Evolutionary conservation across 2,329 filamentous ascomycete species (phyloP).

Genomic region (Trichoderma atrobrunneum): DNA sequence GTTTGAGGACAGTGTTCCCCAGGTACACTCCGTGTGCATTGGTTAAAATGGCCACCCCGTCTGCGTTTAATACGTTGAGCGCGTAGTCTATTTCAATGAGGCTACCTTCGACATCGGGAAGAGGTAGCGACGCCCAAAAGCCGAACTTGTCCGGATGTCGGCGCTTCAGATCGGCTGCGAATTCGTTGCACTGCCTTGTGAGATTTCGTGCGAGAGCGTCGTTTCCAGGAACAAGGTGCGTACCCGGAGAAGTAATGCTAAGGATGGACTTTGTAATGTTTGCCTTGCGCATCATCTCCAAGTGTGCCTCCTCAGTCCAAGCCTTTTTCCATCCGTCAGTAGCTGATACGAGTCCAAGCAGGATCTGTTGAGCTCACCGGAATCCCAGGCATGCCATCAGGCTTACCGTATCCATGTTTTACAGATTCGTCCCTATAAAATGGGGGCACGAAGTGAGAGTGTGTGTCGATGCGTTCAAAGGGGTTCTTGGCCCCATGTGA

Average conservation of each 20-base stretch:
- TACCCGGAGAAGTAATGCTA: constrained; percentile 53
- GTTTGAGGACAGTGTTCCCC: constrained; percentile 37
- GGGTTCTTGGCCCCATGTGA: not conserved
- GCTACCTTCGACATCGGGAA: constrained; percentile 30
- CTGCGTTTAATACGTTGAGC: constrained; percentile 27
- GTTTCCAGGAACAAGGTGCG: constrained; percentile 39
- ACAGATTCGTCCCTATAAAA: constrained; percentile 40
- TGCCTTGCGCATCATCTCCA: constrained; percentile 47
- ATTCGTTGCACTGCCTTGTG: constrained; percentile 30
- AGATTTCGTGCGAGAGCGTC: constrained; percentile 28
- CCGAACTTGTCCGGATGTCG: constrained; percentile 33
- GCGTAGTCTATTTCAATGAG: constrained; percentile 38
- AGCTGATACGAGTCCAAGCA: not conserved
- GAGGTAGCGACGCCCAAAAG: constrained; percentile 41
- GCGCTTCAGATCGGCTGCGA: constrained; percentile 29
- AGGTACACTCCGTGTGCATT: constrained; percentile 42
- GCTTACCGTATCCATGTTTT: constrained; percentile 40
- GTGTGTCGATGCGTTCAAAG: constrained; percentile 39
- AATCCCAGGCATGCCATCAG: constrained; percentile 49
- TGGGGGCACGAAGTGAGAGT: constrained; percentile 46
- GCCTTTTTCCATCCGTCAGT: constrained; percentile 22
- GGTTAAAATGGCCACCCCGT: constrained; percentile 43
- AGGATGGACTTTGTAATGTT: constrained; percentile 52
- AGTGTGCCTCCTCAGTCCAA: constrained; percentile 46
- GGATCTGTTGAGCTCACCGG: constrained; percentile 29